Conservation (phyloP, 2,329 filamentous ascomycete species). For the Ceratocystis lukuohia region DNA sequence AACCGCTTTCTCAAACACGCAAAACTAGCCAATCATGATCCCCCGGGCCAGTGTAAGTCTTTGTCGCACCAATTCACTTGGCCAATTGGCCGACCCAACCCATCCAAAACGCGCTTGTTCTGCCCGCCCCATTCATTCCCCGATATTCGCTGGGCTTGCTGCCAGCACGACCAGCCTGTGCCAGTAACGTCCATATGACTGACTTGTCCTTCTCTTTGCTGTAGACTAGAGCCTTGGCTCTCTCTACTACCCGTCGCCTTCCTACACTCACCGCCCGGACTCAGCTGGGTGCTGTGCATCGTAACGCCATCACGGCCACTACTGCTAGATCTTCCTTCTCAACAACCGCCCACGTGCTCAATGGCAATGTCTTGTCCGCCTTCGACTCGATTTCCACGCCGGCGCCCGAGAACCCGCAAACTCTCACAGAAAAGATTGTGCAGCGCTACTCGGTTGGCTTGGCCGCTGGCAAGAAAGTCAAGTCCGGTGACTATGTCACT, state of each 20-base stretch:
- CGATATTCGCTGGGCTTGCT: neutral
- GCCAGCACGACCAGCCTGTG: neutral
- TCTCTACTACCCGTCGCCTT: slow-evolving; percentile 15
- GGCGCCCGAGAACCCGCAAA: slow-evolving; percentile 45
- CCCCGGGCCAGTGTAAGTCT: slow-evolving; percentile 19
- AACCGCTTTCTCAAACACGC: neutral
- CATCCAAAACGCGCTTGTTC: neutral
- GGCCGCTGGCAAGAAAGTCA: slow-evolving; percentile 59
- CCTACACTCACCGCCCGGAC: neutral
- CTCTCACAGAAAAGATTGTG: slow-evolving; percentile 83
- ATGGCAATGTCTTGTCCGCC: slow-evolving; percentile 10
- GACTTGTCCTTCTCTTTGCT: neutral
- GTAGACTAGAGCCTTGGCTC: slow-evolving; percentile 12
- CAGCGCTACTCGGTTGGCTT: slow-evolving; percentile 70
- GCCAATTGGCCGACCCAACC: neutral
- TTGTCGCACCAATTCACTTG: neutral
- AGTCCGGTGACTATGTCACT: slow-evolving; percentile 70
- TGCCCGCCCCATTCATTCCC: neutral
- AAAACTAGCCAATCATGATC: slow-evolving; percentile 10
- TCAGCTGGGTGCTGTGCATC: neutral
- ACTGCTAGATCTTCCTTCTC: slow-evolving; percentile 7
- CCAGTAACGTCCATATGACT: neutral
- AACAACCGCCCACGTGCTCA: slow-evolving; percentile 19
- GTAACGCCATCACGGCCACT: neutral
- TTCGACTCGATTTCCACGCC: slow-evolving; percentile 10